Evolutionary conservation across 768 basidiomycete genomes (phyloP).

Genomic region (Podaxis sp.): DNA sequence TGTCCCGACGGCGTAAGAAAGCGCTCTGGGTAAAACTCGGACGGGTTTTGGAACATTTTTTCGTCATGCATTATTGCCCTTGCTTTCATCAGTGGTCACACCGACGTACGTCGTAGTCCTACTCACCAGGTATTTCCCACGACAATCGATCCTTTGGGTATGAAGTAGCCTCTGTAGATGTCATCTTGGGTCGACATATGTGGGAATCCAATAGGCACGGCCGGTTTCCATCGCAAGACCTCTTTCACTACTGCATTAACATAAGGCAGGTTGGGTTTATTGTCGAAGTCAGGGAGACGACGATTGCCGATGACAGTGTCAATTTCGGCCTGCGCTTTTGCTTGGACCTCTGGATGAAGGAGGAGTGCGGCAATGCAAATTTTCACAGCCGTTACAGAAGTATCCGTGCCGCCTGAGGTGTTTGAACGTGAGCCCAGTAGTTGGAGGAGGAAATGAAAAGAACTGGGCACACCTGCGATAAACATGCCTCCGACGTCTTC

Average conservation of each 20-base stretch:
- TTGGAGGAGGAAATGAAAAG: neutral
- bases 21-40: slow-evolving; percentile 22
- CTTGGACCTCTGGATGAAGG: slow-evolving; percentile 32
- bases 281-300: slow-evolving; percentile 34
- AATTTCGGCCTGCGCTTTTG: slow-evolving; percentile 39
- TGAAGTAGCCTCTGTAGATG: slow-evolving; percentile 36
- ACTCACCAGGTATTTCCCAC: slow-evolving; percentile 28
- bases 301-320: slow-evolving; percentile 30
- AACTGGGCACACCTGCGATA: slow-evolving; percentile 6
- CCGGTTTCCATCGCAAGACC: slow-evolving; percentile 26
- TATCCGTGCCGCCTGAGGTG: slow-evolving; percentile 12
- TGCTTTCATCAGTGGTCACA: neutral
- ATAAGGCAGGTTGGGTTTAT: slow-evolving; percentile 34
- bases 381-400: slow-evolving; percentile 7
- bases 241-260: slow-evolving; percentile 34
- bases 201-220: slow-evolving; percentile 27
- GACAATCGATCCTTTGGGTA: slow-evolving; percentile 37
- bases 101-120: neutral
- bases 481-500: slow-evolving; percentile 7
- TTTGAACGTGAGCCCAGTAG: neutral
- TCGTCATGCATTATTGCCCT: slow-evolving; percentile 25
- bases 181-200: slow-evolving; percentile 33
- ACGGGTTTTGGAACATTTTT: slow-evolving; percentile 20
- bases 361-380: slow-evolving; percentile 12
- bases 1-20: slow-evolving; percentile 12